Evolutionary conservation across 2,329 filamentous ascomycete genomes (phyloP).

Genomic region (Verticillium zaregamsianum): DNA sequence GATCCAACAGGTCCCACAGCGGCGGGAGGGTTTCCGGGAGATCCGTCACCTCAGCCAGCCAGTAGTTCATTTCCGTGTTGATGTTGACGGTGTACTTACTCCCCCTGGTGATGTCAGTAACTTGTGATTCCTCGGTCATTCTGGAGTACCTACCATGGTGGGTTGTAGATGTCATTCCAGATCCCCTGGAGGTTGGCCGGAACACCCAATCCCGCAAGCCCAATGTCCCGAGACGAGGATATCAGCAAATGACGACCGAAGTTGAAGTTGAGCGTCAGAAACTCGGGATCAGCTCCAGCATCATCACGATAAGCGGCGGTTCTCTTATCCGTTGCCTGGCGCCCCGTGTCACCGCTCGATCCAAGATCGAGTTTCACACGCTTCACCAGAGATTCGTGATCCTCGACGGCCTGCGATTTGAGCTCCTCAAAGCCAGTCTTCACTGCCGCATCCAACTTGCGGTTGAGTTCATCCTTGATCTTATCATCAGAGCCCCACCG

Average conservation of each 20-base stretch:
- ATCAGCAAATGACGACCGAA: conserved; percentile 27
- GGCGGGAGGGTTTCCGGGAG: conserved; percentile 33
- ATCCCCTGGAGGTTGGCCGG: conserved; percentile 30
- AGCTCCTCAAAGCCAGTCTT: conserved; percentile 10
- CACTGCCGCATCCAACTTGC: conserved; percentile 18
- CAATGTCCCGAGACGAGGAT: conserved; percentile 16
- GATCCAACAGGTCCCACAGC: conserved; percentile 31
- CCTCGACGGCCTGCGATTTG: conserved; percentile 12
- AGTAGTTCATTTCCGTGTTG: conserved; percentile 38
- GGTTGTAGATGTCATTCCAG: conserved; percentile 25
- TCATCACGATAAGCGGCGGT: conserved; percentile 10
- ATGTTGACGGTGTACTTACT: conserved; percentile 40
- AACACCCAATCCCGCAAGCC: conserved; percentile 13
- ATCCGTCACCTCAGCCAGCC: conserved; percentile 26
- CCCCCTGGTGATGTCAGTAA: conserved; percentile 10
- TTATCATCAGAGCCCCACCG: conserved; percentile 15
- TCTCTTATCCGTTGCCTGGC: conserved; percentile 5
- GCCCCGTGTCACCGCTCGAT: conserved; percentile 8
- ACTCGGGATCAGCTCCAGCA: conserved; percentile 18
- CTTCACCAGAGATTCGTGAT: conserved; percentile 16
- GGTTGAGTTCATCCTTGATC: conserved; percentile 17
- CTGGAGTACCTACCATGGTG: conserved; percentile 23
- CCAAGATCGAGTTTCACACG: conserved; percentile 16
- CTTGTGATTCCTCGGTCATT: neutral
- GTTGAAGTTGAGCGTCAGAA: conserved; percentile 23